Evolutionary conservation across 306 rosid genomes (phyloP).

Genomic region (Fagus sylvatica): DNA sequence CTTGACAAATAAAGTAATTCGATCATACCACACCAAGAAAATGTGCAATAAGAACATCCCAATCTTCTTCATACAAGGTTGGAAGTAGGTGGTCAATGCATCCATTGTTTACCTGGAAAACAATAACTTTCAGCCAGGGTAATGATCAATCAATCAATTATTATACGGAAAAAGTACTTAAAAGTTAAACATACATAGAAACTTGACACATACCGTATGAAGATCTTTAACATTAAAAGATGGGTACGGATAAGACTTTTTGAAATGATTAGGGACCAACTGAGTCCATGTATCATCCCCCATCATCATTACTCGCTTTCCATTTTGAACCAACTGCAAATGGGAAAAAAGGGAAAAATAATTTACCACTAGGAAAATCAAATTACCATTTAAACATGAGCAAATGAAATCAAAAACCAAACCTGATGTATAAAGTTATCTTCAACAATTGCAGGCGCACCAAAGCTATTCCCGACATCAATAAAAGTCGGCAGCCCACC

Average conservation of each 20-base stretch:
- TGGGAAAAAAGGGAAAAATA: background rate
- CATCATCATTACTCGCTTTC: constrained; percentile 95
- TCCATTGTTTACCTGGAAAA: constrained; percentile 85
- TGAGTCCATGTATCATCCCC: constrained; percentile 99
- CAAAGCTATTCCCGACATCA: constrained; percentile 97
- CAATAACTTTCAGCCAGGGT: constrained; percentile 14
- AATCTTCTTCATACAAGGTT: constrained; percentile 72
- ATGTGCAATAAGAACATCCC: constrained; percentile 98
- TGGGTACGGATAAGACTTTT: constrained; percentile 76
- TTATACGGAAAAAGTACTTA: constrained; percentile 12
- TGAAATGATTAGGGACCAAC: constrained; percentile 86
- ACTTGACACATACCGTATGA: constrained; percentile 62
- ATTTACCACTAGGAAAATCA: background rate
- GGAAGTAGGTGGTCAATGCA: constrained; percentile 90
- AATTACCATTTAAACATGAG: constrained; percentile 1
- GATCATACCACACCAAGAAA: constrained; percentile 95
- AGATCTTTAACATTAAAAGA: constrained; percentile 98
- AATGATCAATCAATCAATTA: constrained; percentile 19
- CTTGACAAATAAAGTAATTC: background rate
- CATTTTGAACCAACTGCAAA: constrained; percentile 80
- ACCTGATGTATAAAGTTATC: constrained; percentile 81
- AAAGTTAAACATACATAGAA: constrained; percentile 8
- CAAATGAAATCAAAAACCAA: constrained; percentile 7
- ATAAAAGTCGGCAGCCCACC: constrained; percentile 98
- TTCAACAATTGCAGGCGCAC: constrained; percentile 88